Percentiles rank a stretch among this genome's conserved stretches.
phyloP scores from a whole-genome alignment of 1,139 yeast genomes.

The Protomyces inundatus region DNA sequence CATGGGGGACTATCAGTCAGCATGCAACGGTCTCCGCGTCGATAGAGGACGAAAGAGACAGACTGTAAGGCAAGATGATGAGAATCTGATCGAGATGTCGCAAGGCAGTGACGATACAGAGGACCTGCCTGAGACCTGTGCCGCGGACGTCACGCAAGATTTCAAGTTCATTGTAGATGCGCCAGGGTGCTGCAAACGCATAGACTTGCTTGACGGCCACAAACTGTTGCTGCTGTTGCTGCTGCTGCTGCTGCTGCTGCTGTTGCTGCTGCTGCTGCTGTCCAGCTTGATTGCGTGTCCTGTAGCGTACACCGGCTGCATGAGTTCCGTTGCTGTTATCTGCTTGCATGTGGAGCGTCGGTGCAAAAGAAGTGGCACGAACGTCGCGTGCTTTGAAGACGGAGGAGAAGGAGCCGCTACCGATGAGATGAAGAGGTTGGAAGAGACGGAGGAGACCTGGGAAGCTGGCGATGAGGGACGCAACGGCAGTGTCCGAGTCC shows the following conservation, averaged over 20 bases:
- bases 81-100: constrained; percentile 26
- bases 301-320: not conserved
- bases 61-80: constrained; percentile 26
- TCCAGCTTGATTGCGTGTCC: not conserved
- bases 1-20: constrained; percentile 15
- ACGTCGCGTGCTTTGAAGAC: constrained; percentile 28
- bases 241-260: too few relatives aligned
- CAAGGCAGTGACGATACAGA: constrained; percentile 24
- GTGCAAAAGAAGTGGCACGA: not conserved
- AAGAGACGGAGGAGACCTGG: constrained; percentile 26
- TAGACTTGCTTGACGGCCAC: constrained; percentile 28
- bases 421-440: constrained; percentile 25
- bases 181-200: constrained; percentile 24
- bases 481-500: constrained; percentile 42
- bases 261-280: not conserved
- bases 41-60: not conserved
- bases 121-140: constrained; percentile 12
- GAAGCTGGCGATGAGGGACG: constrained; percentile 1
- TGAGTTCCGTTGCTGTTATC: too few relatives aligned
- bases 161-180: constrained; percentile 26
- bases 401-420: constrained; percentile 28
- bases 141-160: constrained; percentile 23
- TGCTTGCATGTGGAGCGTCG: constrained; percentile 45
- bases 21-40: not conserved
- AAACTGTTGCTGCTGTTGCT: not conserved